Conservation (phyloP, 1,284 basidiomycete genomes). For the Apiotrichum siamense region DNA sequence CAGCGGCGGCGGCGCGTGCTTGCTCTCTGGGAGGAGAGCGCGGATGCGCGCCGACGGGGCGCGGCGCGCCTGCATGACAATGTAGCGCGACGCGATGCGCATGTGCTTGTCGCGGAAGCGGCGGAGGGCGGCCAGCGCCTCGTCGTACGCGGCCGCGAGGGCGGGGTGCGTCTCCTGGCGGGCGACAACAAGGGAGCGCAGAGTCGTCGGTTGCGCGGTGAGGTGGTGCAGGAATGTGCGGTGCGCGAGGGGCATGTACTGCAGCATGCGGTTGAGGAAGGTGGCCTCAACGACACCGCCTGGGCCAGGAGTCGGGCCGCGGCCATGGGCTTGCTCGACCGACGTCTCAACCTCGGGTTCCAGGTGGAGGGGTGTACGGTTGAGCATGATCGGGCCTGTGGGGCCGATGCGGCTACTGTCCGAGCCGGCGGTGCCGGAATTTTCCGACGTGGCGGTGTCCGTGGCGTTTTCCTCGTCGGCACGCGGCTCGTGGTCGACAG, state of each 20-base stretch:
- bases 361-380: conserved; percentile 5
- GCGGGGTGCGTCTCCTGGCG: conserved; percentile 36
- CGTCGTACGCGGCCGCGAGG: conserved; percentile 64
- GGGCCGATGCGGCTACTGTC: background rate
- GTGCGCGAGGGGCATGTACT: conserved; percentile 88
- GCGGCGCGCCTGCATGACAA: conserved; percentile 59
- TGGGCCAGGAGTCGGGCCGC: background rate
- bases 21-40: conserved; percentile 17
- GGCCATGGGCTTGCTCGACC: background rate
- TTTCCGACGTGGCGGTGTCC: background rate
- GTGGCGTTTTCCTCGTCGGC: conserved; percentile 16
- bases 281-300: conserved; percentile 47
- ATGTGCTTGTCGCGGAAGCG: conserved; percentile 81
- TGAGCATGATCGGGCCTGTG: conserved; percentile 7
- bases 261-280: conserved; percentile 73
- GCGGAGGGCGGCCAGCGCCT: conserved; percentile 66
- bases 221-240: conserved; percentile 81
- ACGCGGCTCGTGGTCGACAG: conserved; percentile 57
- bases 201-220: conserved; percentile 55
- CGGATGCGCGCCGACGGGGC: conserved; percentile 33
- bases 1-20: conserved; percentile 5
- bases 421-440: background rate
- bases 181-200: conserved; percentile 49
- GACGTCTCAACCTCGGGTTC: background rate
- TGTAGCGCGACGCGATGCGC: conserved; percentile 76